Base-by-base conservation (phyloP, 257 asterid species). In the Leonotis leonurus region DNA sequence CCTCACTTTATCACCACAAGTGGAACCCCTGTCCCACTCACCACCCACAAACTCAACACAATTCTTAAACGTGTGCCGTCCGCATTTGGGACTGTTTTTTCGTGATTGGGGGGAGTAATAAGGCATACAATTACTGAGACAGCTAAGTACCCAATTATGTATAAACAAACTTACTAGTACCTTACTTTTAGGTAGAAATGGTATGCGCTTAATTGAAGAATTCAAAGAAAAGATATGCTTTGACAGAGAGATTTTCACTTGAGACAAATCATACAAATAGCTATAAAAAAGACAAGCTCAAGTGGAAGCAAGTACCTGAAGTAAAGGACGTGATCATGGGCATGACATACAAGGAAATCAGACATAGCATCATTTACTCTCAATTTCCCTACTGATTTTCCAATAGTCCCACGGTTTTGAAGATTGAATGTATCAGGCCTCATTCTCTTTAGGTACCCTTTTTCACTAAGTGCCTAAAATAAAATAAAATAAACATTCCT, bases 401-500 rank as follows among this genome's bases (percentile, higher is more conserved):
- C 99, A 66, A 93, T 89, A 52, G 96, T 87, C 62, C 99, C 99
- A 3, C 99, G 96, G 56, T 74, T 77, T 75, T 89, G 99, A 64
- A 87, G 85, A 78, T 78, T 89, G 81, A 93, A 93, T 8, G 99
- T 87, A 75, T 89, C 94, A 45, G 99, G 96, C 73, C 70, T 87
- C 99, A 93, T 89, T 75, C 99, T 83, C 71, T 93, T 93, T 16
- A 89, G 87, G 71, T 93, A 93, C 39, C 99, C 99, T 78, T 93
- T 93, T 75, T 87, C 99, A 71, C 99, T 93, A 56, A 93, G 68
- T 60, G 97, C 99, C 99, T 93, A 84, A 57, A 70, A 75, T 65
- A 61, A 37, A 61, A 57, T 37, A 54, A 14, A 26, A n/a, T n/a
- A 46, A 62, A 57, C 48, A 35, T 53, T 55, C 60, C 29, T 65